Evolutionary conservation across 306 rosid genomes (phyloP).

Genomic region (Pterocarpus macrocarpus): DNA sequence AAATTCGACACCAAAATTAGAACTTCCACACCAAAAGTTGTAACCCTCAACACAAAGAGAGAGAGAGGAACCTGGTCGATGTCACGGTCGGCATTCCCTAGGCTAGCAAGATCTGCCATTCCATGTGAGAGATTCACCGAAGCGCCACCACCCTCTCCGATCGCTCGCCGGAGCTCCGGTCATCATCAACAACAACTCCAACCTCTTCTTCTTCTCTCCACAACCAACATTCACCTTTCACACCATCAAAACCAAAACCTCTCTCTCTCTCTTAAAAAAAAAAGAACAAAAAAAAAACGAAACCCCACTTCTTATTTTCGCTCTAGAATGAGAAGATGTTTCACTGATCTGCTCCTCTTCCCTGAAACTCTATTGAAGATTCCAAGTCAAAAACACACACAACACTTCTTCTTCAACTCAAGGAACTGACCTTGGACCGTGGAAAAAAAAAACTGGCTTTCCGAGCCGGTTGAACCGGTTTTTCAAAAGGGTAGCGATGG

Average conservation of each 20-base stretch:
- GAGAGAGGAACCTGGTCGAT: conserved; percentile 65
- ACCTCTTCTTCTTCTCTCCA: conserved; percentile 52
- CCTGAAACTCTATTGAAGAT: conserved; percentile 49
- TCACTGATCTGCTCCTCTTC: conserved; percentile 63
- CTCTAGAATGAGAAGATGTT: conserved; percentile 46
- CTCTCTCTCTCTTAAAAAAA: not conserved
- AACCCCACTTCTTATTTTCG: conserved; percentile 41
- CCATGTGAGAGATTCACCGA: conserved; percentile 81
- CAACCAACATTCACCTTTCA: conserved; percentile 74
- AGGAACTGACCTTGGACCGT: conserved; percentile 42
- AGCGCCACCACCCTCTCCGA: conserved; percentile 94
- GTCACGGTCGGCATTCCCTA: conserved; percentile 92
- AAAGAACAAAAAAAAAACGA: conserved; percentile 1
- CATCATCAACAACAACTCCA: conserved; percentile 77
- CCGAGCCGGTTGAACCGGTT: conserved; percentile 28
- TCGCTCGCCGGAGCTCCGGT: conserved; percentile 85
- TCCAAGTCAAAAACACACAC: conserved; percentile 52
- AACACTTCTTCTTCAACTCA: conserved; percentile 44
- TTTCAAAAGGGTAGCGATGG: conserved; percentile 16
- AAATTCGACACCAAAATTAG: conserved; percentile 22
- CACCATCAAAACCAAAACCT: conserved; percentile 54
- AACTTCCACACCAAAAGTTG: conserved; percentile 1
- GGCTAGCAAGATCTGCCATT: conserved; percentile 98
- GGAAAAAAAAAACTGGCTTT: conserved; percentile 22
- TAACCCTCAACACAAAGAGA: conserved; percentile 33